These are phyloP conservation scores for Citropsis articulata DNA, from an alignment of 345 rosid genomes.

Conservation along the genomic window DNA sequence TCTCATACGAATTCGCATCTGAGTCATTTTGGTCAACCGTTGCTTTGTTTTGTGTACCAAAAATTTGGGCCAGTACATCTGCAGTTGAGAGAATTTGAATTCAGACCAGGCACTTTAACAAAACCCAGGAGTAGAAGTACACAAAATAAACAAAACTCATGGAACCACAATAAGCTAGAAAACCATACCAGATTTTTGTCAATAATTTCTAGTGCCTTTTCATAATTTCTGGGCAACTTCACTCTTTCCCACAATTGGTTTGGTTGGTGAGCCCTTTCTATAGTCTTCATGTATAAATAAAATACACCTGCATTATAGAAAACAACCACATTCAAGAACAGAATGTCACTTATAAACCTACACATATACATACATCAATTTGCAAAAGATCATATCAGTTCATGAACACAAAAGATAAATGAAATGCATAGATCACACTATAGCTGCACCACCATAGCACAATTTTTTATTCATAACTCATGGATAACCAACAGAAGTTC, in stretches of 20 bases:
- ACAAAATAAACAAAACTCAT: neutral
- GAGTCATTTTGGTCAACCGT: slow-evolving; percentile 95
- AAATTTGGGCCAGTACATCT: slow-evolving; percentile 94
- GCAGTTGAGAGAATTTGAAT: slow-evolving; percentile 5
- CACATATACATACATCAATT: neutral
- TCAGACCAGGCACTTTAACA: neutral
- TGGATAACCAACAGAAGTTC: neutral
- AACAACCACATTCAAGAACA: neutral
- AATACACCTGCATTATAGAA: slow-evolving; percentile 63
- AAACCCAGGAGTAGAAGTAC: neutral
- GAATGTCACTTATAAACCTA: neutral
- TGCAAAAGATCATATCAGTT: neutral
- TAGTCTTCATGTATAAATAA: slow-evolving; percentile 90
- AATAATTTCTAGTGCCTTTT: slow-evolving; percentile 85
- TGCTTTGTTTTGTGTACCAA: slow-evolving; percentile 88
- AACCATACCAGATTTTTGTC: slow-evolving; percentile 79
- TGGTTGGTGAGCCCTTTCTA: slow-evolving; percentile 95
- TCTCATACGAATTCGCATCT: slow-evolving; percentile 96
- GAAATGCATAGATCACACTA: neutral
- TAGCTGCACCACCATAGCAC: neutral
- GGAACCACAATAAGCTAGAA: neutral
- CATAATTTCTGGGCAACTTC: slow-evolving; percentile 80
- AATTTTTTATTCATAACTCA: neutral
- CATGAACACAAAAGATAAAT: neutral
- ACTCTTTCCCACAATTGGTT: slow-evolving; percentile 88